Percentiles rank a stretch among this genome's conserved stretches.
These are phyloP conservation scores for Pestalotiopsis fici DNA, from an alignment of 2,329 filamentous ascomycete genomes.

Conservation along the genomic window DNA sequence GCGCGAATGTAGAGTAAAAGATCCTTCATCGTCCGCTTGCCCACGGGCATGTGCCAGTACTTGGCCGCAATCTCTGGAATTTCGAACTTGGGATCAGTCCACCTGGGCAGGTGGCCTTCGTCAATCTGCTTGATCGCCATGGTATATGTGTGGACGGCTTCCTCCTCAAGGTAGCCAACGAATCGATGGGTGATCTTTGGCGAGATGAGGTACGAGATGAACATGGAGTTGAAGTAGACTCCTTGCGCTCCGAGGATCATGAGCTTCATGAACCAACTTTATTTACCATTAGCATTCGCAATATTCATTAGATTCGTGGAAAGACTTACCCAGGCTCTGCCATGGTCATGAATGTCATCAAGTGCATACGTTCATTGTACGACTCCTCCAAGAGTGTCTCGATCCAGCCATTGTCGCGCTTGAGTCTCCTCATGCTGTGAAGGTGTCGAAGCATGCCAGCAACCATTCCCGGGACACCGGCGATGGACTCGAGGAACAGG, in stretches of 20 bases:
- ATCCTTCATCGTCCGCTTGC: slow-evolving; percentile 79
- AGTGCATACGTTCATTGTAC: slow-evolving; percentile 93
- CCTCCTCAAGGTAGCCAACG: slow-evolving; percentile 95
- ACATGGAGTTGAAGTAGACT: slow-evolving; percentile 94
- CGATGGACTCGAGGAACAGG: slow-evolving; percentile 92
- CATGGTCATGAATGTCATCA: slow-evolving; percentile 91
- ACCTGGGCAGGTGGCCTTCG: slow-evolving; percentile 77
- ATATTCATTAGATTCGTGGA: not conserved
- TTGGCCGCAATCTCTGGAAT: slow-evolving; percentile 87
- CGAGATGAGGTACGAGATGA: slow-evolving; percentile 83
- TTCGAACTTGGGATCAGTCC: slow-evolving; percentile 67
- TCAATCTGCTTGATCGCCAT: slow-evolving; percentile 87
- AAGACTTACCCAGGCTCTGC: slow-evolving; percentile 64
- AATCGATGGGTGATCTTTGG: slow-evolving; percentile 92
- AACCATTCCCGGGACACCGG: slow-evolving; percentile 95
- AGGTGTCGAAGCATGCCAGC: slow-evolving; percentile 92
- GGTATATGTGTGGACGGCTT: slow-evolving; percentile 94
- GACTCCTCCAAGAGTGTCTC: slow-evolving; percentile 88
- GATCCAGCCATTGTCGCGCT: slow-evolving; percentile 96
- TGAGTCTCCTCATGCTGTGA: slow-evolving; percentile 79
- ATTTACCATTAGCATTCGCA: slow-evolving; percentile 23
- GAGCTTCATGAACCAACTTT: slow-evolving; percentile 83
- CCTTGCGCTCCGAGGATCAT: slow-evolving; percentile 93
- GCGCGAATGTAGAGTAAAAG: slow-evolving; percentile 85
- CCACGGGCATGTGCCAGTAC: slow-evolving; percentile 95